These are phyloP conservation scores for Talaromyces sp. DNA, from an alignment of 2,329 filamentous ascomycete species.

Conservation along the genomic window DNA sequence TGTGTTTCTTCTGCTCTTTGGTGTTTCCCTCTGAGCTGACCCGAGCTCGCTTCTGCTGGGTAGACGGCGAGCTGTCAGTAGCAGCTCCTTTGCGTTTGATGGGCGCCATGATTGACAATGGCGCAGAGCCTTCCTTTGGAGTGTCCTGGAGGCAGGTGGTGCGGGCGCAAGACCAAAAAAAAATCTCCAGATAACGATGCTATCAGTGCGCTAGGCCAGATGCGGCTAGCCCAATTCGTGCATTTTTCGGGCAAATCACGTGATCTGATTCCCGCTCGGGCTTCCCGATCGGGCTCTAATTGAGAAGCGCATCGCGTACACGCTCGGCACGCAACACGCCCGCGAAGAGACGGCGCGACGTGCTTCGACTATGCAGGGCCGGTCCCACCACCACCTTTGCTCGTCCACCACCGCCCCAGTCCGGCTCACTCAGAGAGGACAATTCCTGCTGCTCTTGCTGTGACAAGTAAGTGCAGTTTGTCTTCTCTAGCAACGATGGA, in stretches of 20 bases:
- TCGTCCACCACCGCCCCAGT: background rate
- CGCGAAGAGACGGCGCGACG: constrained; percentile 4
- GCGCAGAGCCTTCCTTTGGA: background rate
- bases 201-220: constrained; percentile 8
- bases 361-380: constrained; percentile 1
- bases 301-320: constrained; percentile 7
- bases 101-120: constrained; percentile 32
- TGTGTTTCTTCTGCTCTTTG: constrained; percentile 23
- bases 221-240: background rate
- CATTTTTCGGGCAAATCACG: background rate
- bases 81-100: constrained; percentile 41
- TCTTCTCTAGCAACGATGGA: constrained; percentile 5
- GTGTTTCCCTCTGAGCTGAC: constrained; percentile 27
- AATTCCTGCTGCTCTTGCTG: background rate
- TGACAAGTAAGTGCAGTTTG: background rate
- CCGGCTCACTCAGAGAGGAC: background rate
- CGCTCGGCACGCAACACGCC: constrained; percentile 9
- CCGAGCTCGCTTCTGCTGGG: constrained; percentile 36
- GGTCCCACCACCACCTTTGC: background rate
- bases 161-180: constrained; percentile 6
- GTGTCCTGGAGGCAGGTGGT: background rate
- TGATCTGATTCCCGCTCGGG: background rate
- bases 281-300: constrained; percentile 5
- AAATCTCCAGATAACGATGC: constrained; percentile 10
- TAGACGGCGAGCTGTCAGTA: constrained; percentile 26